Evolutionary conservation across 1,139 yeast species (phyloP).

Genomic region (Yamadazyma atlantica): DNA sequence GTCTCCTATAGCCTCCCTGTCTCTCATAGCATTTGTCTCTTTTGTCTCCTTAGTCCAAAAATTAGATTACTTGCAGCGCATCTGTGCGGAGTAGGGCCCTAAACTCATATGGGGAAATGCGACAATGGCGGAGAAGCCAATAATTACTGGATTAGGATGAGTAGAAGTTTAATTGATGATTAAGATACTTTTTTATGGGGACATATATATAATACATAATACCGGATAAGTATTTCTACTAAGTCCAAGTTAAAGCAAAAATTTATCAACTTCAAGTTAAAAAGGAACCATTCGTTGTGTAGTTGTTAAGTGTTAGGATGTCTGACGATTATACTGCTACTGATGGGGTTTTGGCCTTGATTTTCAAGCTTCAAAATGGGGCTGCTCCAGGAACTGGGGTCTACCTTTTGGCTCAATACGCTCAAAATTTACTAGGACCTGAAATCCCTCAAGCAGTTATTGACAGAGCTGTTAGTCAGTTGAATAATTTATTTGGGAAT

Average conservation of each 20-base stretch:
- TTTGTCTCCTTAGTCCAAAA: no score
- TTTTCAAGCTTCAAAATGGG: conserved; percentile 15
- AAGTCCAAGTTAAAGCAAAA: no score
- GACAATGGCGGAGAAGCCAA: neutral
- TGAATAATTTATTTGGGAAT: conserved; percentile 63
- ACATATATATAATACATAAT: neutral
- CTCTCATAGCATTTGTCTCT: no score
- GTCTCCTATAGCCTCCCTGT: no score
- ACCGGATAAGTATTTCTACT: neutral
- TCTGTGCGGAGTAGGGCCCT: no score
- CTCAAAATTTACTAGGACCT: conserved; percentile 13
- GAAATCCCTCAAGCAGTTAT: conserved; percentile 37
- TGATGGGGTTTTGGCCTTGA: conserved; percentile 13
- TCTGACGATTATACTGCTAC: conserved; percentile 12
- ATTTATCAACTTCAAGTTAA: no score
- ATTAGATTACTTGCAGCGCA: no score
- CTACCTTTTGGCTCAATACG: conserved; percentile 2
- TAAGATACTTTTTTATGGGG: no score
- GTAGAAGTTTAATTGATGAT: neutral
- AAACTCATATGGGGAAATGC: neutral
- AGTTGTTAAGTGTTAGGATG: no score
- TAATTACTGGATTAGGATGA: neutral
- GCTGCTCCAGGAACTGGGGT: conserved; percentile 17
- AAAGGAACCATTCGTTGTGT: no score
- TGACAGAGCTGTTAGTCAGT: conserved; percentile 34